phyloP scores from a whole-genome alignment of 2,329 filamentous ascomycete genomes.

The Phoma sp. region DNA sequence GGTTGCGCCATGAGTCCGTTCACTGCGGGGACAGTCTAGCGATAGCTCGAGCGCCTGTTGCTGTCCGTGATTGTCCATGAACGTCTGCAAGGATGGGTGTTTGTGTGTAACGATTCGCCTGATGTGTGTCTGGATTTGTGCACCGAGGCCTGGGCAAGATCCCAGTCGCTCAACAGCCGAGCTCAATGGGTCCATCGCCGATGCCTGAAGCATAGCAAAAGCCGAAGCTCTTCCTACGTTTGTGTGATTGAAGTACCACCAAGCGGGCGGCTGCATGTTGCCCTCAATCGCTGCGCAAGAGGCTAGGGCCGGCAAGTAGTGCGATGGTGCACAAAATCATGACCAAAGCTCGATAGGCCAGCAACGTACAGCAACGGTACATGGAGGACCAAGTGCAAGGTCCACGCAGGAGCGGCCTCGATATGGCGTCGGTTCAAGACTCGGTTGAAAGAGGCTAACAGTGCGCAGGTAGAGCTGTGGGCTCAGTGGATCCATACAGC shows the following conservation, averaged over 20 bases:
- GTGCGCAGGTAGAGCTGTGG: constrained; percentile 1
- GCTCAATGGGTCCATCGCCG: constrained; percentile 9
- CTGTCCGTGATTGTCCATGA: constrained; percentile 16
- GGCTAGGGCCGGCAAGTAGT: constrained; percentile 11
- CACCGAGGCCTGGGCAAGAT: constrained; percentile 6
- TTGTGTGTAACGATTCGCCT: constrained; percentile 8
- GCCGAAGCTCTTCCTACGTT: constrained; percentile 6
- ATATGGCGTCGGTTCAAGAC: constrained; percentile 40
- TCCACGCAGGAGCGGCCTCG: constrained; percentile 33
- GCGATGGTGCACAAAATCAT: constrained; percentile 27
- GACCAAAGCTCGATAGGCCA: constrained; percentile 36
- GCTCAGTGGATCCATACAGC: constrained; percentile 16
- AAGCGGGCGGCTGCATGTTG: constrained; percentile 22
- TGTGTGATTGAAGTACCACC: constrained; percentile 12
- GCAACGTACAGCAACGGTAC: constrained; percentile 31
- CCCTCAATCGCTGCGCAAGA: constrained; percentile 30
- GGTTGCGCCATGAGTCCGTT: constrained; percentile 44
- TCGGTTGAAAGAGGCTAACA: constrained; percentile 25
- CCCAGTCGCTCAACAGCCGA: constrained; percentile 16
- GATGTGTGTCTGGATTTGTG: constrained; percentile 12
- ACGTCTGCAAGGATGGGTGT: constrained; percentile 22
- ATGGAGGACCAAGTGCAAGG: constrained; percentile 30
- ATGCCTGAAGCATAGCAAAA: constrained; percentile 5
- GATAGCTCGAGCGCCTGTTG: constrained; percentile 32
- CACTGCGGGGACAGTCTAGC: constrained; percentile 37